phyloP scores from a whole-genome alignment of 2,329 filamentous ascomycete species.

The Calonectria honghensis region DNA sequence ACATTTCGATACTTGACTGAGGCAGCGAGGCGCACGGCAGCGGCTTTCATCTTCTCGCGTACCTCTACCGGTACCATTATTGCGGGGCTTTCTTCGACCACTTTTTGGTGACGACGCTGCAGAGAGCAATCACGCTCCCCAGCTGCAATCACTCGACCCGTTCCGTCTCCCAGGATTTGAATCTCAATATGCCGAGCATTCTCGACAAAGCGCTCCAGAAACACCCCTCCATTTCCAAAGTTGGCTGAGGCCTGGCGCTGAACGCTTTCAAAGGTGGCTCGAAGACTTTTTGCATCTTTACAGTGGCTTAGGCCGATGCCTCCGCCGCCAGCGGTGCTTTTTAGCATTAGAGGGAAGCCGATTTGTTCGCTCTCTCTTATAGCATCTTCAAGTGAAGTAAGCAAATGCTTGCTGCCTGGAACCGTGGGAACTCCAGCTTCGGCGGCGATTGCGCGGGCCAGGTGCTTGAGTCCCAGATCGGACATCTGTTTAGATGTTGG shows the following conservation, averaged over 20 bases:
- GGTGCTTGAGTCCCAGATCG: conserved; percentile 62
- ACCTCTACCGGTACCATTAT: conserved; percentile 57
- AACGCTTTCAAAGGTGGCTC: conserved; percentile 60
- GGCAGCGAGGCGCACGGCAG: conserved; percentile 61
- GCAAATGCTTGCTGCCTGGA: conserved; percentile 57
- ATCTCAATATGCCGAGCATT: conserved; percentile 68
- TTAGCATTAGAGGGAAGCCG: conserved; percentile 66
- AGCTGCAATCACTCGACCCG: conserved; percentile 62
- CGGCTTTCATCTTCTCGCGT: conserved; percentile 59
- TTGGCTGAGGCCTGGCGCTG: conserved; percentile 62
- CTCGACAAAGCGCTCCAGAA: conserved; percentile 66
- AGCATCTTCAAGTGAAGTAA: conserved; percentile 56
- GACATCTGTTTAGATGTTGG: conserved; percentile 69
- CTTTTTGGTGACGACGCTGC: conserved; percentile 71
- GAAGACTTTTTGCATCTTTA: conserved; percentile 55
- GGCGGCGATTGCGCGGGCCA: conserved; percentile 59
- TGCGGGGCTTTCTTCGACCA: conserved; percentile 69
- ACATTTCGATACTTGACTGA: conserved; percentile 63
- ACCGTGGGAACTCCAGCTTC: conserved; percentile 58
- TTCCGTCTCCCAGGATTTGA: conserved; percentile 68
- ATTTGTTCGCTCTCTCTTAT: conserved; percentile 54
- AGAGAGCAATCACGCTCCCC: conserved; percentile 71
- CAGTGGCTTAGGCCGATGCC: conserved; percentile 66
- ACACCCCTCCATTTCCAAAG: conserved; percentile 64
- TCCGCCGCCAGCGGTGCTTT: conserved; percentile 68